phyloP scores from a whole-genome alignment of 2,329 filamentous ascomycete genomes.

The Alternaria triticimaculans region DNA sequence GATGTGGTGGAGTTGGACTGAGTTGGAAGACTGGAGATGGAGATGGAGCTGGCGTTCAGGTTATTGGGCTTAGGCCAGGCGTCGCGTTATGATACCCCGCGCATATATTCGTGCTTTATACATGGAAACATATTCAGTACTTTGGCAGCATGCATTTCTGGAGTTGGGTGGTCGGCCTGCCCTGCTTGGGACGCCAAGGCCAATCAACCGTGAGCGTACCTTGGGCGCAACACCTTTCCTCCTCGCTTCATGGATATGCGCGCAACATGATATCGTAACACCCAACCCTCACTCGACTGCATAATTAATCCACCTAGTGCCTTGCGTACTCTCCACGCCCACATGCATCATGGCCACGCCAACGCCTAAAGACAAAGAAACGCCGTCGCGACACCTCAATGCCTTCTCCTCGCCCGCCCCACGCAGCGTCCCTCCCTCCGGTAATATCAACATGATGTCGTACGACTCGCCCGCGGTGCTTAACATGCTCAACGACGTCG shows the following conservation, averaged over 20 bases:
- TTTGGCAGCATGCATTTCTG: neutral
- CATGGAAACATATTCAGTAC: neutral
- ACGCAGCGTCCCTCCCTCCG: constrained; percentile 51
- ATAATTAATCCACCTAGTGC: neutral
- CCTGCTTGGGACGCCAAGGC: constrained; percentile 6
- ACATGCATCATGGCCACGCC: constrained; percentile 50
- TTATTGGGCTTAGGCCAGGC: neutral
- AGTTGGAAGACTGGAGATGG: neutral
- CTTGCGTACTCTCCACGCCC: neutral
- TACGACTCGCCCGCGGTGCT: constrained; percentile 54
- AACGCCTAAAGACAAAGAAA: constrained; percentile 41
- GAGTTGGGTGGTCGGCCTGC: neutral
- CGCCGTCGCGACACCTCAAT: constrained; percentile 46
- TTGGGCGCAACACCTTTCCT: neutral
- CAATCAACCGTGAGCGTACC: neutral
- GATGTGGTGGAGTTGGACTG: constrained; percentile 35
- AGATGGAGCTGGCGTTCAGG: constrained; percentile 1
- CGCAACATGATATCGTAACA: constrained; percentile 1
- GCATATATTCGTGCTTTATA: neutral
- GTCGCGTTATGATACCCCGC: constrained; percentile 14
- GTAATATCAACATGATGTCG: constrained; percentile 46
- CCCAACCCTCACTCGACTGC: neutral
- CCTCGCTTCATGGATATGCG: neutral
- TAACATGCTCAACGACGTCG: constrained; percentile 47
- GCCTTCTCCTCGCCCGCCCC: constrained; percentile 51